phyloP scores from a whole-genome alignment of 2,329 filamentous ascomycete species.

The Aquanectria penicillioides region DNA sequence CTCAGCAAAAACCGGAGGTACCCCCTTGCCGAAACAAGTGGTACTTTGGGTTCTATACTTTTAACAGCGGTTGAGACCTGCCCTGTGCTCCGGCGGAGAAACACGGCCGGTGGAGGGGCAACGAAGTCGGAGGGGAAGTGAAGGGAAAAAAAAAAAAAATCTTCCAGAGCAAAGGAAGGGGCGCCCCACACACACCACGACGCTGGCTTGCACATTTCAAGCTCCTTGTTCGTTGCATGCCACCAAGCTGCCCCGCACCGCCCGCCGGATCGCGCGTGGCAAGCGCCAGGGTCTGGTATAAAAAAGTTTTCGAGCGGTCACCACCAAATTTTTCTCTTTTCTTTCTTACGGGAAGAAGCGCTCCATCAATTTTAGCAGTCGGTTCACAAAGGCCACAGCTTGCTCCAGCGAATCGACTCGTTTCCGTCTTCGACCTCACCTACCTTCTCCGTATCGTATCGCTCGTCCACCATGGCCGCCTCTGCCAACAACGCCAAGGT shows the following conservation, averaged over 20 bases:
- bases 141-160: conserved; percentile 6
- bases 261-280: conserved; percentile 30
- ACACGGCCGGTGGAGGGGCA: too few relatives aligned
- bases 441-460: conserved; percentile 44
- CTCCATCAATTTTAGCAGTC: conserved; percentile 52
- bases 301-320: conserved; percentile 54
- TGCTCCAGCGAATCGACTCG: conserved; percentile 44
- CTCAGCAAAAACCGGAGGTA: too few relatives aligned
- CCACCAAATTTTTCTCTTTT: conserved; percentile 52
- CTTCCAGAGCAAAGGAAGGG: background rate
- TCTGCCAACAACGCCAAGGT: too few relatives aligned
- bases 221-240: conserved; percentile 14
- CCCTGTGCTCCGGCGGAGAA: too few relatives aligned
- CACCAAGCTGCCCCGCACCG: conserved; percentile 17
- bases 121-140: background rate
- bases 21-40: too few relatives aligned
- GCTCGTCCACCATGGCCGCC: conserved; percentile 70
- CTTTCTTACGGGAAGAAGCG: conserved; percentile 65
- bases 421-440: conserved; percentile 57
- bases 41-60: too few relatives aligned
- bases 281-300: conserved; percentile 40
- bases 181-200: background rate
- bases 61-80: too few relatives aligned
- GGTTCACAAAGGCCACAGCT: conserved; percentile 43
- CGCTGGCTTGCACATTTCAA: background rate